Base-by-base conservation (phyloP, 495 filamentous ascomycete genomes). In the Xylaria telfairii region DNA sequence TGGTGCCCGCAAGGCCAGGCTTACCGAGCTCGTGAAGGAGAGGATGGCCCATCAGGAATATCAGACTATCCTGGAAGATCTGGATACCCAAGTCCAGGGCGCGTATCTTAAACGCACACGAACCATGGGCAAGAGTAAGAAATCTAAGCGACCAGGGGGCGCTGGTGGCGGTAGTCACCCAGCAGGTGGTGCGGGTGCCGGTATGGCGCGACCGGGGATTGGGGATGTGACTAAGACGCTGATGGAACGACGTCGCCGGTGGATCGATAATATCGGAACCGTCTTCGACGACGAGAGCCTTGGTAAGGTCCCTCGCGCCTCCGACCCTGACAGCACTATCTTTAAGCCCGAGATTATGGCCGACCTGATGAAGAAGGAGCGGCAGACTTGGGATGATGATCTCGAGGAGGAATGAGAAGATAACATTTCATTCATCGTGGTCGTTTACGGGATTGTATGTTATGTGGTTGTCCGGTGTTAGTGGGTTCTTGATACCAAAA, bases 101-200 rank as follows among this genome's bases (percentile, higher is more conserved):
- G 94, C 95, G 32, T 99, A 97, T 75, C 90, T 96, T 46, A 98
- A 98, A 84, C 92, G 96, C 49, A 97, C 93, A n/a, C 91, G 96
- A 37, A 97, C 92, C 4, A 90, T 98, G 82, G 92, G 93, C 76
- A 82, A 81, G 71, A 93, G 89, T 61, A 98, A 97, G 83, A 97
- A 97, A 82, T 87, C 90, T n/a, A 95, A 95, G 76, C 85, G 93
- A 3, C 93, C 94, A 21, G 89, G 87, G 30, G 87, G 84, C 21
- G 82, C 86, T 0, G 87, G 85, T 0, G 89, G 87, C 30, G 85
- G 88, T 42, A 82, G 82, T 34, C 83, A 86, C 42, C 80, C 81
- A 37, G 76, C 83, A 24, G 79, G 82, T 26, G 81, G 83, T 24
- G 83, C 80, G 1, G 85, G 80, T 3, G 81, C 84, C 19, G 88